Base-by-base conservation (phyloP, 768 basidiomycete genomes). In the Lactarius evosmus region DNA sequence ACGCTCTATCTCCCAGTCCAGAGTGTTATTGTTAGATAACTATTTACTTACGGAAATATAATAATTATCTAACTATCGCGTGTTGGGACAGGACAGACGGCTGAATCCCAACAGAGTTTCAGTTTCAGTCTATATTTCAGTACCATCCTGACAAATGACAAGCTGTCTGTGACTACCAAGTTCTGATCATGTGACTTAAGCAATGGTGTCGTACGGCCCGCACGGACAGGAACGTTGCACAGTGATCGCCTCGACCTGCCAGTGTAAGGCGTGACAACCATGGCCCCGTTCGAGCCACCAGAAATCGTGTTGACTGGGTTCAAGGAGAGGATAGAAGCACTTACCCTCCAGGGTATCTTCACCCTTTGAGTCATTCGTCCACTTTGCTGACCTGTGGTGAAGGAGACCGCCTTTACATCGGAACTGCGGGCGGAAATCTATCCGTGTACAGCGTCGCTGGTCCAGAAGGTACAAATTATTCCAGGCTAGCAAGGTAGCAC, bases 381-480 rank as follows among this genome's bases (percentile, higher is more conserved):
- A 25, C 44, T 38, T 30, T 19, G 27, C 67, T 63, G 38, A 66
- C 36, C 25, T 41, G 22, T 36, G 17, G 19, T 52, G 30, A 60
- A 83, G 82, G 79, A 52, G 81, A 82, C 68, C 78, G 80, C 67
- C 71, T 91, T 25, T 92, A 87, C 69, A 69, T 89, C 61, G 87
- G 86, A 17, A 85, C 86, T 22, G 76, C 80, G 5, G 78, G 74
- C 0, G 87, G 87, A 30, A 85, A 72, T 62, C 70, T 89, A 53
- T 76, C 81, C 46, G 75, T 85, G 51, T 87, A 86, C 67, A 73
- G 75, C 34, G 66, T 83, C 25, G 76, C 79, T 25, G 76, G 76
- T 27, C 65, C 72, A n/a, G 41, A 68, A 53, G 73, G 83, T 83
- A 50, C 50, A 77, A 70, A 27, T 49, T 11, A 25, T 12, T 27